Evolutionary conservation across 129 eudicot species (phyloP).

Genomic region (Daucus carota): DH1_v3.0 NC_030389.2:3192001-3192500

Average conservation of each 20-base stretch:
- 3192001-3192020: constrained; percentile 99
- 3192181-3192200: background rate
- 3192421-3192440: too few species aligned
- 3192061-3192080: background rate
- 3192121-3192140: too few species aligned
- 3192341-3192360: too few species aligned
- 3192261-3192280: background rate
- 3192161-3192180: too few species aligned
- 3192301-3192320: too few species aligned
- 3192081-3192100: too few species aligned
- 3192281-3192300: background rate
- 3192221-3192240: background rate
- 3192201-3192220: background rate
- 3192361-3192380: background rate
- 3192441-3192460: too few species aligned
- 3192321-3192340: background rate
- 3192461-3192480: too few species aligned
- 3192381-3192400: background rate
- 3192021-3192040: constrained; percentile 45
- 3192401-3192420: background rate
- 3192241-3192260: background rate
- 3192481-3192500: too few species aligned
- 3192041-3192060: background rate
- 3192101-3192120: background rate
- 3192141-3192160: background rate